Base-by-base conservation (phyloP, 2,329 filamentous ascomycete species). In the Zelopaecilomyces penicillatus region DNA sequence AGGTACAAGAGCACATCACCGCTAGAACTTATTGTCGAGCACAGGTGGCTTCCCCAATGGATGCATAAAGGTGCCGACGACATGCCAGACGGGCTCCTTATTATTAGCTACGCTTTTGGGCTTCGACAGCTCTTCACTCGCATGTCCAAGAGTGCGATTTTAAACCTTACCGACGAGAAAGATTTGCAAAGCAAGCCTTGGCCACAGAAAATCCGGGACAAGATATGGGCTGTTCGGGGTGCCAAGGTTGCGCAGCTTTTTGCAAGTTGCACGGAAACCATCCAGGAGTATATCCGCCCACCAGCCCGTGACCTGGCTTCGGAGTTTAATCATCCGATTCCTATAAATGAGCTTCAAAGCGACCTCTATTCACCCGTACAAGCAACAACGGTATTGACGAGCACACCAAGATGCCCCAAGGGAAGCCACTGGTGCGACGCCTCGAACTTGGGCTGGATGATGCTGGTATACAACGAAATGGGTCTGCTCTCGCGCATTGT, bases 51-150 rank as follows among this genome's bases (percentile, higher is more conserved):
- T 12, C 72, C 71, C 1, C 65, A 71, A 37, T 77, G 73, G 74
- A 63, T 71, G 52, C 66, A 71, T 48, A 64, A 63, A 44, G 67
- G 67, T 2, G 65, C 63, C 1, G 68, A 73, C n/a, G 65, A 69
- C 36, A 70, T 72, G 63, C 65, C 71, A 0, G 71, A 72, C 36
- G 74, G 69, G 0, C 63, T 76, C 2, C 53, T 78, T 41, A 58
- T 75, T 11, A 74, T 78, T 39, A 72, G 69, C 50, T 78, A 74
- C 50, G 70, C 68, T 0, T 78, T 77, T 55, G 73, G 74, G 4
- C 53, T 69, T 11, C 61, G 70, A 7, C 58, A 67, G 12, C 62
- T 76, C 4, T 78, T 78, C 43, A 67, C 66, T 0, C 62, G 70
- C 37, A 66, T 72, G 60, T 71, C 72, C 5, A 74, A 75, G 54